Conservation (phyloP, 78 protist species). For the Isochrysis galbana region DNA sequence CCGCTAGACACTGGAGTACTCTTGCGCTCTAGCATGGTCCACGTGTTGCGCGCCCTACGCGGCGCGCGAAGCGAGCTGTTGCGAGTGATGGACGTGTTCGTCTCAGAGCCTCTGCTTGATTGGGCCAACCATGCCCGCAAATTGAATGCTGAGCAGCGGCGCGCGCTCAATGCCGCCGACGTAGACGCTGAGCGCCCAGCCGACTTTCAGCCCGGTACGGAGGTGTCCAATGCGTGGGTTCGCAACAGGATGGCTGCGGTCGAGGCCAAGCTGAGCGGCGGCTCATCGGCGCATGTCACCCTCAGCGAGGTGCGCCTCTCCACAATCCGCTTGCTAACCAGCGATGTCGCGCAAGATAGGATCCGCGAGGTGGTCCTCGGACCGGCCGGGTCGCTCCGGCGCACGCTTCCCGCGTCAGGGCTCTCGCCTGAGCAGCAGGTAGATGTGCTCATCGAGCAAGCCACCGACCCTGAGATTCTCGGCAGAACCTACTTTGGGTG, state of each 20-base stretch:
- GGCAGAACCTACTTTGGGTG: conserved; percentile 87
- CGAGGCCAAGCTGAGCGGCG: neutral
- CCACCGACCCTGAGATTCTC: conserved; percentile 85
- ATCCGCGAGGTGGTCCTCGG: neutral
- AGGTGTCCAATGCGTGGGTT: neutral
- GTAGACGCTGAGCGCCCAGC: neutral
- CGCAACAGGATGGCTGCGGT: neutral
- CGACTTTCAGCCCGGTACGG: neutral
- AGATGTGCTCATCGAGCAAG: conserved; percentile 83
- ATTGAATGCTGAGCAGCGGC: neutral
- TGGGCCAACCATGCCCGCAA: conserved; percentile 63
- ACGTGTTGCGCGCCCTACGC: neutral
- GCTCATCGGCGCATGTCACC: neutral
- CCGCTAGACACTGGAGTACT: conserved; percentile 74
- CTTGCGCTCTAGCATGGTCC: neutral
- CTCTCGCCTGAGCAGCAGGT: conserved; percentile 69
- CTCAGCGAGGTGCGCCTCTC: neutral
- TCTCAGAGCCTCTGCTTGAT: conserved; percentile 81
- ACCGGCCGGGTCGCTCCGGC: neutral
- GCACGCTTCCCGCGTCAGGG: neutral
- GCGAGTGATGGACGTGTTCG: conserved; percentile 73
- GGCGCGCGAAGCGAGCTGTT: conserved; percentile 36
- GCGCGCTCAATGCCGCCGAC: neutral
- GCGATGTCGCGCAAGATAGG: neutral
- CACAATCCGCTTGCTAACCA: too few species aligned